These are phyloP conservation scores for Rhizopogon sp. DNA, from an alignment of 768 basidiomycete species.

Conservation along the genomic window DNA sequence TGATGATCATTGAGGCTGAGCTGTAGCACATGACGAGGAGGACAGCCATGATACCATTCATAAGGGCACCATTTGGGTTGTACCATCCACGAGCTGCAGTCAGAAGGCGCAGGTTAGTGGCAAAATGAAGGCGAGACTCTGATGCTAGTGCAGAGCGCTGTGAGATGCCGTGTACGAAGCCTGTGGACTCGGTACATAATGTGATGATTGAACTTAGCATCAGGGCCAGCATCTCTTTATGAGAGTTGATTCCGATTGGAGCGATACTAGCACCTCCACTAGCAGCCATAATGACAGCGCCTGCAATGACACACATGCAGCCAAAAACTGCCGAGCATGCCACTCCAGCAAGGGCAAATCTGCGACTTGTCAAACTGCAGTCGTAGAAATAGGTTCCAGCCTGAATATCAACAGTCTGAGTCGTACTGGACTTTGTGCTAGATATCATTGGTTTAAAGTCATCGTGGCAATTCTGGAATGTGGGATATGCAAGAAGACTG, in stretches of 20 bases:
- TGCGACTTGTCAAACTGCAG: no score
- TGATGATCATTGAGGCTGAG: constrained; percentile 8
- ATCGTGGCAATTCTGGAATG: no score
- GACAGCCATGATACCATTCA: constrained; percentile 17
- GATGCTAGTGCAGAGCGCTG: constrained; percentile 23
- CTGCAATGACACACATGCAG: constrained; percentile 52
- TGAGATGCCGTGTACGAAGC: constrained; percentile 22
- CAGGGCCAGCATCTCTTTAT: constrained; percentile 26
- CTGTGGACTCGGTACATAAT: constrained; percentile 23
- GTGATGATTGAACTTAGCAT: constrained; percentile 23
- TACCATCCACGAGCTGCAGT: constrained; percentile 13
- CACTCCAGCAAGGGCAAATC: no score
- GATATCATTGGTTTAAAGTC: no score
- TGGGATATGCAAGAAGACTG: no score
- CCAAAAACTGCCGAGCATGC: no score
- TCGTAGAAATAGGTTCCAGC: no score
- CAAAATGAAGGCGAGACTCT: constrained; percentile 17
- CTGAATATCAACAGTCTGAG: no score
- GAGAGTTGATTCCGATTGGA: constrained; percentile 39
- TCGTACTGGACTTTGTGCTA: no score
- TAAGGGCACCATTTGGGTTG: constrained; percentile 18
- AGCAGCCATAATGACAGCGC: constrained; percentile 21
- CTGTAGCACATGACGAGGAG: constrained; percentile 25
- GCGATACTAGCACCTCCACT: no score
- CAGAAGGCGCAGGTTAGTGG: constrained; percentile 24